A percentile compares a stretch with the other conserved stretches of the same genome.
Evolutionary conservation across 2,329 filamentous ascomycete species (phyloP).

Genomic region (Fusarium torulosum): DNA sequence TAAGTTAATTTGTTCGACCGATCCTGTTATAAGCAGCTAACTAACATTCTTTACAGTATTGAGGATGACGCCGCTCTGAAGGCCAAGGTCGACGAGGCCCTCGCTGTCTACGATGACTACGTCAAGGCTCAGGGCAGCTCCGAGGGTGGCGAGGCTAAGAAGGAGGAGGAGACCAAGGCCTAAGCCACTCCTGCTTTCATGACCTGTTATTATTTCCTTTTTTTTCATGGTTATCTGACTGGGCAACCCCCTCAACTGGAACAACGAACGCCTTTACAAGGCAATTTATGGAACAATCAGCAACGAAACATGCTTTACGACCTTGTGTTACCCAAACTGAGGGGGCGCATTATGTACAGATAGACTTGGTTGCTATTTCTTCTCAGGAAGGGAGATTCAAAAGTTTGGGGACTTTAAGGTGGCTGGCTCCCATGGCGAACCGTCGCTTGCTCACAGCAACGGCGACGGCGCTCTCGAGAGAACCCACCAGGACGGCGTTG

Average conservation of each 20-base stretch:
- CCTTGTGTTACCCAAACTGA: conserved; percentile 43
- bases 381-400: conserved; percentile 54
- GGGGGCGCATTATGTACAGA: conserved; percentile 56
- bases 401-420: conserved; percentile 51
- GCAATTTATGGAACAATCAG: conserved; percentile 46
- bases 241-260: conserved; percentile 46
- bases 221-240: conserved; percentile 49
- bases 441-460: conserved; percentile 39
- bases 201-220: conserved; percentile 46
- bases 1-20: conserved; percentile 67
- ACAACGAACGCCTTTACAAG: conserved; percentile 41
- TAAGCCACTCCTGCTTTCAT: conserved; percentile 45
- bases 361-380: conserved; percentile 58
- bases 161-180: conserved; percentile 63
- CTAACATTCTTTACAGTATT: conserved; percentile 68
- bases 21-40: conserved; percentile 36
- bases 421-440: conserved; percentile 45
- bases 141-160: conserved; percentile 59
- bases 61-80: conserved; percentile 90
- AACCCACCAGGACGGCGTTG: conserved; percentile 57
- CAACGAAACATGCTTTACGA: conserved; percentile 49
- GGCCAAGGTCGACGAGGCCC: conserved; percentile 96
- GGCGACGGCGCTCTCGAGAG: conserved; percentile 42
- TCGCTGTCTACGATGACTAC: conserved; percentile 98
- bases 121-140: conserved; percentile 81